Percentiles rank a stretch among this genome's conserved stretches.
Evolutionary conservation across 139 green algal genomes (phyloP).

Genomic region (Monoraphidium neglectum): DNA sequence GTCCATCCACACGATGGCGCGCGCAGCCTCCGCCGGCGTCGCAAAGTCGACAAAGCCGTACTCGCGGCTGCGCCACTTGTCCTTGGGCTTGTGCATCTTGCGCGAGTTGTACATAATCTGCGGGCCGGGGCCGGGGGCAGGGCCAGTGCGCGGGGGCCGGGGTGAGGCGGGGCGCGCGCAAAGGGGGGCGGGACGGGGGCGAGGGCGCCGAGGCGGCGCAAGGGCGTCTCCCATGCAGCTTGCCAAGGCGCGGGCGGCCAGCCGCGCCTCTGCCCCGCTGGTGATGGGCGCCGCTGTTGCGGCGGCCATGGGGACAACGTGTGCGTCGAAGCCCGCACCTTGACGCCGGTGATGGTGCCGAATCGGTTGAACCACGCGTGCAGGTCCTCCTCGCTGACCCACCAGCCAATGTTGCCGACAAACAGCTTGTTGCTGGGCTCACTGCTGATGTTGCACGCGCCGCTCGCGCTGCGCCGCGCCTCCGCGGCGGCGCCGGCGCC

Average conservation of each 20-base stretch:
- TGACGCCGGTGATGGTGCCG: slow-evolving; percentile 28
- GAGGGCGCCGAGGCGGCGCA: not conserved
- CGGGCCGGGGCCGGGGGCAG: not conserved
- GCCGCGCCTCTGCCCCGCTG: too few species aligned
- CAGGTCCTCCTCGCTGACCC: slow-evolving; percentile 31
- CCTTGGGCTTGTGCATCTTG: slow-evolving; percentile 36
- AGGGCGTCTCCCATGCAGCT: too few species aligned
- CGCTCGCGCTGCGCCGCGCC: not conserved
- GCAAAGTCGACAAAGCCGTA: slow-evolving; percentile 35
- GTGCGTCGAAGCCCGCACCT: slow-evolving; percentile 4
- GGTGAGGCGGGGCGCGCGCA: too few species aligned
- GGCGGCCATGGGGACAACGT: too few species aligned
- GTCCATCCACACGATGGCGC: slow-evolving; percentile 35
- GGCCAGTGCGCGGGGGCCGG: not conserved
- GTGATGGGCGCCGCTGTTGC: too few species aligned
- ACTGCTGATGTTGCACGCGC: not conserved
- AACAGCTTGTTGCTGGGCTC: slow-evolving; percentile 43
- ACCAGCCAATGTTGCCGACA: slow-evolving; percentile 35
- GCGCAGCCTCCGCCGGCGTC: slow-evolving; percentile 14
- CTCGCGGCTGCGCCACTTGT: slow-evolving; percentile 35
- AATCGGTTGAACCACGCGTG: slow-evolving; percentile 29
- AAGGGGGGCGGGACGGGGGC: not conserved
- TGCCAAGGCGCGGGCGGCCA: too few species aligned
- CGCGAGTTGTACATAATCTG: slow-evolving; percentile 44
- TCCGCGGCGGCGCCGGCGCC: not conserved